Percentiles rank a stretch among this genome's conserved stretches.
These are phyloP conservation scores for Venturia aucupariae DNA, from an alignment of 2,329 filamentous ascomycete genomes.

Conservation along the genomic window DNA sequence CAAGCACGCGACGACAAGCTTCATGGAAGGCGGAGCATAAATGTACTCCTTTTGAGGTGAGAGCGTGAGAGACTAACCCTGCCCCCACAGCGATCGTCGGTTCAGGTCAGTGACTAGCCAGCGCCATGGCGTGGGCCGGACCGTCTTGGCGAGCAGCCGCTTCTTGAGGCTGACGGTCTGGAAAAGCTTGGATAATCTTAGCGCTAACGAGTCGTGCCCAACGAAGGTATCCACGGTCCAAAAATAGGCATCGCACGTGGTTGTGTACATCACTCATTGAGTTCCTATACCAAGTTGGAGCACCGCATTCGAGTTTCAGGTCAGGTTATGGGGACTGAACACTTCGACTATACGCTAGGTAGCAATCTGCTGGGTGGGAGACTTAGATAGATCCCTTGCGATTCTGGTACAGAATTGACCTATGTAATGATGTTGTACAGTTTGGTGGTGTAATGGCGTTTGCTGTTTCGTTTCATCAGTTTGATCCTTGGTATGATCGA, in stretches of 20 bases:
- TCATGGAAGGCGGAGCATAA: neutral
- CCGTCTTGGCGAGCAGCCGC: neutral
- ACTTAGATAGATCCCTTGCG: neutral
- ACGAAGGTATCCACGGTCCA: neutral
- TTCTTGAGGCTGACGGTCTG: neutral
- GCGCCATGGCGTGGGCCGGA: neutral
- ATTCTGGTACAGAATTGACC: neutral
- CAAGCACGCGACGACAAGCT: neutral
- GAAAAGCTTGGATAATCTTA: neutral
- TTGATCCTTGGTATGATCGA: neutral
- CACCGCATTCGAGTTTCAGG: neutral
- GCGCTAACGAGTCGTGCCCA: neutral
- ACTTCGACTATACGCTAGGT: neutral
- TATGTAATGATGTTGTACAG: neutral
- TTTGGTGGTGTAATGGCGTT: neutral
- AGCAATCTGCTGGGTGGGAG: neutral
- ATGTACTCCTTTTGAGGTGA: neutral
- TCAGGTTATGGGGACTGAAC: neutral
- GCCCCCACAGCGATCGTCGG: neutral
- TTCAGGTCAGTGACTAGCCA: neutral
- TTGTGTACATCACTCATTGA: neutral
- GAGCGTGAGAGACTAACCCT: neutral
- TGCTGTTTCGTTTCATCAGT: neutral
- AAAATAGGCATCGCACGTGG: neutral
- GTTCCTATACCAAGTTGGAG: neutral